Evolutionary conservation across 305 asterid genomes (phyloP).

Genomic region (Solanum chacoense): DNA sequence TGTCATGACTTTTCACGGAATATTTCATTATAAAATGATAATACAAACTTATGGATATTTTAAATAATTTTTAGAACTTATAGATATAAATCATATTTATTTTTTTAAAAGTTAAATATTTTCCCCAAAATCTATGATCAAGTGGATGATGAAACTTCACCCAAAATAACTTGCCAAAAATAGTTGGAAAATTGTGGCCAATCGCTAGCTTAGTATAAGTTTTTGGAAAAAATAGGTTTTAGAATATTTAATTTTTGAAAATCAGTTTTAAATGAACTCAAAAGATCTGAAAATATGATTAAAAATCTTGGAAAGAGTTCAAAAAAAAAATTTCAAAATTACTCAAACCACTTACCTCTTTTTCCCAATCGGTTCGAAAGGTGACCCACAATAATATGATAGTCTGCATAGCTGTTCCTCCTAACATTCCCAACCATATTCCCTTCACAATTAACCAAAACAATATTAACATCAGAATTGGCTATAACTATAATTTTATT

Average conservation of each 20-base stretch:
- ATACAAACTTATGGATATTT: no score
- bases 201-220: not conserved
- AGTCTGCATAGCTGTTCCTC: constrained; percentile 22
- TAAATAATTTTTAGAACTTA: no score
- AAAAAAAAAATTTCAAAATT: not conserved
- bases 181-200: not conserved
- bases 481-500: not conserved
- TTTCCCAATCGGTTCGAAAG: constrained; percentile 16
- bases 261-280: not conserved
- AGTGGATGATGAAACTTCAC: no score
- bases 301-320: not conserved
- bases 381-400: constrained; percentile 17
- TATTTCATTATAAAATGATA: no score
- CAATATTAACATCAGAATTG: not conserved
- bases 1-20: no score
- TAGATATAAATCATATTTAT: no score
- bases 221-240: no score
- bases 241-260: no score
- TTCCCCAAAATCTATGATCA: no score
- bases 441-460: constrained; percentile 9
- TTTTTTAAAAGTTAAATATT: no score
- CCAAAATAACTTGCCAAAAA: no score
- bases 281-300: no score
- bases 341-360: constrained; percentile 4
- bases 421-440: constrained; percentile 19